Evolutionary conservation across 176 grass and related monocot species (phyloP), one percentile per base, ranked within the genome.

Genomic region (Carex kokanica): DNA sequence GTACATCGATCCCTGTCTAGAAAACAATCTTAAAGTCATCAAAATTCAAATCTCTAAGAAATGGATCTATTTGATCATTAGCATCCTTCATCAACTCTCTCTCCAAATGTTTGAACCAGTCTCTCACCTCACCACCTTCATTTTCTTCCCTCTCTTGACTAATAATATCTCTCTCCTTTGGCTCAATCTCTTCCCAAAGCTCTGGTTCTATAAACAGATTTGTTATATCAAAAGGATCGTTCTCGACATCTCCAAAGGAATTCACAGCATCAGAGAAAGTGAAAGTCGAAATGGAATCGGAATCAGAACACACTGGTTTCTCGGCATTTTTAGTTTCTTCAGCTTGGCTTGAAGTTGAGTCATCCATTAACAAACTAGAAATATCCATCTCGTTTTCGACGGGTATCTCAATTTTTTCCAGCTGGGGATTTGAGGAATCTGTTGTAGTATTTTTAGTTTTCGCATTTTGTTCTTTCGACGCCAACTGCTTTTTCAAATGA

Each of bases 401-500:
- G 1, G 51, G 64, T 38, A 63, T 70, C 78, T 82, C 85, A 1
- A 74, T 20, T 73, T 62, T 82, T 24, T 87, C 78, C 8, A 25
- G 56, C 6, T 45, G 53, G 36, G 47, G 36, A 53, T 14, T 70
- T 4, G 64, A 14, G 1, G 31, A 66, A 52, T 87, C 32, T 36
- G 59, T 13, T 67, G 57, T 70, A n/a, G 60, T 12, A 40, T 45
- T 67, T 25, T 56, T 66, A 10, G 14, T 40, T 64, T 52, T 77
- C 34, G 2, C 10, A 27, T 63, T 64, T 61, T 83, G 68, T 63
- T 87, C 79, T 70, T 10, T 53, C 24, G 27, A 29, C 14, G 29
- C 25, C 51, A 88, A 80, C 24, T 72, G 36, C 71, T 88, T 88
- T 72, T 84, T 88, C 61, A 88, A 36, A 82, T 88, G 81, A 11